Base-by-base conservation (phyloP, 2,329 filamentous ascomycete genomes). In the Fusarium fracticaudum region DNA sequence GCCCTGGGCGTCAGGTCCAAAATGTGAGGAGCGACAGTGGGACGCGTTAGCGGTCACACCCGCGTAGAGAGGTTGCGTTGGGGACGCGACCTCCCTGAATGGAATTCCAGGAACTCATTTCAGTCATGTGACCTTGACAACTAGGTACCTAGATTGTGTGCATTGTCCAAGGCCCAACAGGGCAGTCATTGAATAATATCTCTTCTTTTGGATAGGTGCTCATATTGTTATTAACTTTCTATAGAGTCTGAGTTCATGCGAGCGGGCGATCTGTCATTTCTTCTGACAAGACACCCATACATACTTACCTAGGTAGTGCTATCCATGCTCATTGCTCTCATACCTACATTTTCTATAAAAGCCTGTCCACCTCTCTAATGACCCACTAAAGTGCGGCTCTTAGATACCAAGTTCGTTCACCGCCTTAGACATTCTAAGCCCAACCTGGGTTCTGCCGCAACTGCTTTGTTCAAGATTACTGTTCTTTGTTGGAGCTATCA, bases 41-140 rank as follows among this genome's bases (percentile, higher is more conserved):
- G 77, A 80, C 79, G 79, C 79, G 79, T 77, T 78, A 72, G 57
- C 38, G 69, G 69, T 61, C 73, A 68, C 64, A 66, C 66, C 73
- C 79, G 79, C 79, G 79, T 80, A 80, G 77, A 80, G 79, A 77
- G 79, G 75, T 76, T 73, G 68, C 69, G 55, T 67, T 62, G 45
- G 31, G 20, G 40, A 75, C 72, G 72, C 73, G 72, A 64, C 37
- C 31, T 26, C 29, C 41, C 35, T 38, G 26, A 38, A 60, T 48
- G 35, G 14, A 26, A n/a, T 29, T 26, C 38, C n/a, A 68, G 26
- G 37, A 38, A 35, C 41, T 60, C 43, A 63, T 38, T 24, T 26
- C 17, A 40, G 24, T 74, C 72, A 74, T 45, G 67, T 69, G 72
- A 71, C 45, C 14, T 26, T 26, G 15, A 14, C 26, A 37, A 26